Evolutionary conservation across 2,329 filamentous ascomycete species (phyloP).

Genomic region (Aspergillus fijiensis): DNA sequence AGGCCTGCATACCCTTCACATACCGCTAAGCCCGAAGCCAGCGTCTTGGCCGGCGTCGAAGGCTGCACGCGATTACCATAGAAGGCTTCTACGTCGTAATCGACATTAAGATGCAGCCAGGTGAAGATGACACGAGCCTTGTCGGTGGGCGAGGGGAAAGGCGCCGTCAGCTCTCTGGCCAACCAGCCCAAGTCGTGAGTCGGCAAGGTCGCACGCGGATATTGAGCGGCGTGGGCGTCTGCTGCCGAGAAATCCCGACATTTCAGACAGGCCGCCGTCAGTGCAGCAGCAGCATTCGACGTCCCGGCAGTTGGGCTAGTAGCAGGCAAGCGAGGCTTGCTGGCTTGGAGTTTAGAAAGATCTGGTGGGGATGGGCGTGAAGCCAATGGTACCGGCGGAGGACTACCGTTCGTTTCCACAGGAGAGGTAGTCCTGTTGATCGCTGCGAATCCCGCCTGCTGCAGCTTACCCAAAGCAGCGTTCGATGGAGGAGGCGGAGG

Average conservation of each 20-base stretch:
- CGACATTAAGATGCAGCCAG: slow-evolving; percentile 92
- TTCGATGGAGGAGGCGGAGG: slow-evolving; percentile 37
- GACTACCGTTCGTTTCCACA: slow-evolving; percentile 23
- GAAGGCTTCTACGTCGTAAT: slow-evolving; percentile 78
- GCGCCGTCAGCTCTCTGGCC: slow-evolving; percentile 72
- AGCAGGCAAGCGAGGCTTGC: slow-evolving; percentile 46
- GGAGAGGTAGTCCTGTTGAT: slow-evolving; percentile 40
- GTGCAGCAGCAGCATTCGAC: slow-evolving; percentile 16
- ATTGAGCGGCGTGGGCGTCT: slow-evolving; percentile 74
- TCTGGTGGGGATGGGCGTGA: slow-evolving; percentile 52
- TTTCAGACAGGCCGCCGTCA: slow-evolving; percentile 60
- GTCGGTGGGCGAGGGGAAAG: slow-evolving; percentile 79
- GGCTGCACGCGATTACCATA: slow-evolving; percentile 68
- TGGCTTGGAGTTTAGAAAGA: slow-evolving; percentile 55
- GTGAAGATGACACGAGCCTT: slow-evolving; percentile 92
- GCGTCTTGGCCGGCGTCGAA: slow-evolving; percentile 69
- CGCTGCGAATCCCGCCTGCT: slow-evolving; percentile 49
- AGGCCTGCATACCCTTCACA: slow-evolving; percentile 88
- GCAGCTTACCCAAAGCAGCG: slow-evolving; percentile 36
- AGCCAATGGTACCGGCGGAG: slow-evolving; percentile 54
- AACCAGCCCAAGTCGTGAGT: slow-evolving; percentile 69
- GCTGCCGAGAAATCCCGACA: slow-evolving; percentile 87
- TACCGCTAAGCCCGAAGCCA: slow-evolving; percentile 77
- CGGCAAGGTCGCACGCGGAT: slow-evolving; percentile 71
- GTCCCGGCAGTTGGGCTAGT: slow-evolving; percentile 19